Base-by-base conservation (phyloP, 78 protist genomes). In the Dictyostelium firmibasis region DNA sequence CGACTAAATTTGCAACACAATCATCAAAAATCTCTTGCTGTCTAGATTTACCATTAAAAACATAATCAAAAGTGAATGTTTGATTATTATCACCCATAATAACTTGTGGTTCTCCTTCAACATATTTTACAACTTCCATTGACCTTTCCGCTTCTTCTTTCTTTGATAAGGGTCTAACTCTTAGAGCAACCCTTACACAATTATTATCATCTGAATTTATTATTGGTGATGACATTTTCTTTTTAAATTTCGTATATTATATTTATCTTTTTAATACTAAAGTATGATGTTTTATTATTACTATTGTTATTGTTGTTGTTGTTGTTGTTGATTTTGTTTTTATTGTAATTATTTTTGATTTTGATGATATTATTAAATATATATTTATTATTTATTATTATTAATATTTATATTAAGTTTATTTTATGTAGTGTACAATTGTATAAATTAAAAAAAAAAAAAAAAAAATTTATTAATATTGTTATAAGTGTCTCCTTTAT, bases 1-100 rank as follows among this genome's bases (percentile, higher is more conserved):
- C 96, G 2, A 96, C 89, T 13, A 94, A 25, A 13, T 88, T 76
- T 6, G 36, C 13, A 2, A 96, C 96, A 88, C 97, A 95, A 18
- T 70, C 77, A 44, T 94, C 87, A 44, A 69, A 94, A 29, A 94
- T 64, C n/a, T 84, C 78, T 9, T 67, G 64, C 81, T 94, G 96
- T 36, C 27, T 44, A 1, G 86, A 64, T 76, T 81, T 78, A 18
- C 75, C 60, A 76, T 77, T 47, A 38, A 86, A 94, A 11, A 94
- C 92, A 79, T 77, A 86, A 67, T 94, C 96, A 44, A 85, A 94
- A 3, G 96, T 86, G 25, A 94, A 94, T 1, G 96, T 89, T 43
- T 89, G 91, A 62, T 94, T 88, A 50, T 86, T 94, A 38, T 76
- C 82, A 53, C 96, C 96, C 53, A 94, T 74, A 35, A 86, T 89